Conservation (phyloP, 768 basidiomycete genomes). For the Tricholomella constricta region DNA sequence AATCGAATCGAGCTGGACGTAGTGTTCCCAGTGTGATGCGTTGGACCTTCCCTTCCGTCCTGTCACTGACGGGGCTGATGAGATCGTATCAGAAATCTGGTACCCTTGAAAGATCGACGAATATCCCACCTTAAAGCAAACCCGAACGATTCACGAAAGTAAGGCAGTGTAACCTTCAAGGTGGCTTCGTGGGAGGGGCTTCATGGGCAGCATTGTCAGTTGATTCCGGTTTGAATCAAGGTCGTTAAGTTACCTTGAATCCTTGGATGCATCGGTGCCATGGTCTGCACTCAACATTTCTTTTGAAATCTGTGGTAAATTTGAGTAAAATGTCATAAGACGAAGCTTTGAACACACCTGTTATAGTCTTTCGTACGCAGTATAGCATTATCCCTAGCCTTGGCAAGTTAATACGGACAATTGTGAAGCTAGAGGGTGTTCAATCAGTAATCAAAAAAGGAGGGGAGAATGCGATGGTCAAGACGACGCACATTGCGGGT, state of each 20-base stretch:
- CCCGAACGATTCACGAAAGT: conserved; percentile 20
- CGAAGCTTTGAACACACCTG: too few species aligned
- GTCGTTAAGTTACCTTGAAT: background rate
- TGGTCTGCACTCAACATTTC: conserved; percentile 23
- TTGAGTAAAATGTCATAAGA: too few species aligned
- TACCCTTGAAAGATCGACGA: conserved; percentile 19
- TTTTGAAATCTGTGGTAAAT: background rate
- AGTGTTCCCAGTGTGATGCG: background rate
- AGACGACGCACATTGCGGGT: too few species aligned
- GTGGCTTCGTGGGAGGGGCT: background rate
- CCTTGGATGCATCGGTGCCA: background rate
- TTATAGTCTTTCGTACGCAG: too few species aligned
- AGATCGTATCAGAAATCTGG: background rate
- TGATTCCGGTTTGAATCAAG: too few species aligned
- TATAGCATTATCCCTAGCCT: too few species aligned
- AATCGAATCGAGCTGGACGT: background rate
- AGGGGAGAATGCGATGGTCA: too few species aligned
- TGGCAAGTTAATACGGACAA: too few species aligned
- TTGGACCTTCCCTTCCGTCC: background rate
- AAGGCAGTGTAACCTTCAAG: conserved; percentile 13
- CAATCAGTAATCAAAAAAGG: too few species aligned
- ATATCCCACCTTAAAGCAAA: conserved; percentile 11
- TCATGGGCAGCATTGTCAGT: background rate
- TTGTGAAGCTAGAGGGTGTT: too few species aligned
- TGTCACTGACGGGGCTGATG: background rate